Conservation (phyloP, 805 yeast genomes). For the Saccharomycopsis oosterbeekiorum region DNA sequence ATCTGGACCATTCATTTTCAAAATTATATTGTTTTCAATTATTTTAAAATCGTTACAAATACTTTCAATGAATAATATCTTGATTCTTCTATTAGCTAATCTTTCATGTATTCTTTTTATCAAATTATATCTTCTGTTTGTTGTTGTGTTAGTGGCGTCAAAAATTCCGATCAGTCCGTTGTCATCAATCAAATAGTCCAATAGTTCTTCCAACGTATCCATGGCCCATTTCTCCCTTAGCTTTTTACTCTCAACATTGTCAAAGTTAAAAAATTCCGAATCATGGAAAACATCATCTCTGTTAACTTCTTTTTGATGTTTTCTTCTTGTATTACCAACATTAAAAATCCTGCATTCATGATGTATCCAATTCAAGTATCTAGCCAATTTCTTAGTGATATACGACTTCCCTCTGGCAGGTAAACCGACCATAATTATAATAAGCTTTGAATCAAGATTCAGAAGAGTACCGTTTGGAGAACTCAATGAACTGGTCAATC, state of each 20-base stretch:
- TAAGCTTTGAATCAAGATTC: constrained; percentile 76
- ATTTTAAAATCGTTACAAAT: constrained; percentile 73
- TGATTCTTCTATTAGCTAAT: constrained; percentile 45
- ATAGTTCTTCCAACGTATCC: constrained; percentile 77
- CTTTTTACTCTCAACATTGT: constrained; percentile 49
- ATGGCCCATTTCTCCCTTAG: constrained; percentile 92
- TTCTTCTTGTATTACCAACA: constrained; percentile 89
- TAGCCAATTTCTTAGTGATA: constrained; percentile 79
- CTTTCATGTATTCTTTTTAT: constrained; percentile 24
- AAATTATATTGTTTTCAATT: constrained; percentile 72
- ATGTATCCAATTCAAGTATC: constrained; percentile 90
- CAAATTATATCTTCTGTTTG: constrained; percentile 49
- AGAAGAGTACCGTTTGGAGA: constrained; percentile 64
- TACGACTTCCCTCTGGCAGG: constrained; percentile 81
- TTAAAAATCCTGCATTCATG: constrained; percentile 86
- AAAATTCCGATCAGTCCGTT: constrained; percentile 89
- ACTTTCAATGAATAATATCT: constrained; percentile 78
- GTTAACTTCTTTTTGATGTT: constrained; percentile 17
- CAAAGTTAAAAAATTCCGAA: constrained; percentile 82
- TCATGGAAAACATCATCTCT: constrained; percentile 37
- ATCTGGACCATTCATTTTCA: constrained; percentile 90
- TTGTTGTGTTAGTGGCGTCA: constrained; percentile 77
- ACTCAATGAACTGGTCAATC: constrained; percentile 70
- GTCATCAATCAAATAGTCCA: constrained; percentile 71
- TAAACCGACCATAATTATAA: constrained; percentile 89